Percentiles rank a stretch among this genome's conserved stretches.
These are phyloP conservation scores for Penicillium hordei DNA, from an alignment of 2,329 filamentous ascomycete genomes.

Conservation along the genomic window DNA sequence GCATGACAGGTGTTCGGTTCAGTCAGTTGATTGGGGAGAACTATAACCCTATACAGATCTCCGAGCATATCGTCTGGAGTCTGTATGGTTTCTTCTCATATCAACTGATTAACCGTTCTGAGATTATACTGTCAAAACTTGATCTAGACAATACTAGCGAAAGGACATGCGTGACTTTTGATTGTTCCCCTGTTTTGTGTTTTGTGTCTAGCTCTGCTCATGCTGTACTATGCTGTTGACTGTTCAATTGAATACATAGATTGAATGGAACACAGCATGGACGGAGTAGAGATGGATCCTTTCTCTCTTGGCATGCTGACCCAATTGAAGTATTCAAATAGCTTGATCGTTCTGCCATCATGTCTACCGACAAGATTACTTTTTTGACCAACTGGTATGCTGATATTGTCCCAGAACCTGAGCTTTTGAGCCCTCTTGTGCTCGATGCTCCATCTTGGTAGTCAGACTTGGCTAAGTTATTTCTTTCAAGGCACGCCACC, in stretches of 20 bases:
- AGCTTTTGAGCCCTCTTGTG: neutral
- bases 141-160: constrained; percentile 86
- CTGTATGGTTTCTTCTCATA: constrained; percentile 16
- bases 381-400: constrained; percentile 79
- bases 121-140: constrained; percentile 80
- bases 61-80: neutral
- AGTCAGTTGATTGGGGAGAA: constrained; percentile 4
- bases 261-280: neutral
- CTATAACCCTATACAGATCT: neutral
- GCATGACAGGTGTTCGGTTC: constrained; percentile 48
- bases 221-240: constrained; percentile 1
- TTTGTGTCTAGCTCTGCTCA: constrained; percentile 11
- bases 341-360: constrained; percentile 49
- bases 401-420: constrained; percentile 13
- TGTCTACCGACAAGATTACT: constrained; percentile 82
- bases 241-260: constrained; percentile 4
- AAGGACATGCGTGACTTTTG: constrained; percentile 76
- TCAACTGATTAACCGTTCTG: constrained; percentile 54
- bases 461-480: constrained; percentile 30
- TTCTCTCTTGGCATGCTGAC: constrained; percentile 33
- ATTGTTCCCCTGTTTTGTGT: constrained; percentile 37
- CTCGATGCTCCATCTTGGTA: neutral
- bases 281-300: constrained; percentile 13
- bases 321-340: constrained; percentile 25
- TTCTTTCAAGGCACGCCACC: constrained; percentile 66